A percentile compares a stretch with the other conserved stretches of the same genome.
These are phyloP conservation scores for Hypomyces rosellus DNA, from an alignment of 2,329 filamentous ascomycete genomes.

Conservation along the genomic window DNA sequence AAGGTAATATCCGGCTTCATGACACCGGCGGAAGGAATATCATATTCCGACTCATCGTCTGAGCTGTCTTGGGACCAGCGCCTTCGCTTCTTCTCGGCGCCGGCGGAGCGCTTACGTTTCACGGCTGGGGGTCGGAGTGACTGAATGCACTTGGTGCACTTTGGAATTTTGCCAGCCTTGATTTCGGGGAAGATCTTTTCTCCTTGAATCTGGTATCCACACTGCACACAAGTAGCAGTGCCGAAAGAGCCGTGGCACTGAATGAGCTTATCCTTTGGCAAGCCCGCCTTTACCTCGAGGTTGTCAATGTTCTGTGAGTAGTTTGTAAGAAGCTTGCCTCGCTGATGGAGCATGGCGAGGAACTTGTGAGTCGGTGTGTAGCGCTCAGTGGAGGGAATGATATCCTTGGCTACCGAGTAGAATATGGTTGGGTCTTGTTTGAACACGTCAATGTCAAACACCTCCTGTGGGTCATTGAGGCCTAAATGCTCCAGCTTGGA, in stretches of 20 bases:
- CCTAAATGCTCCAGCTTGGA: conserved; percentile 75
- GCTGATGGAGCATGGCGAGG: conserved; percentile 80
- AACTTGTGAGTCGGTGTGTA: conserved; percentile 93
- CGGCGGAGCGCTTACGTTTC: conserved; percentile 36
- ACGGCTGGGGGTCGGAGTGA: conserved; percentile 31
- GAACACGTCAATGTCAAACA: conserved; percentile 88
- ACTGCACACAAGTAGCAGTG: conserved; percentile 82
- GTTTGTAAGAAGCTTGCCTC: conserved; percentile 86
- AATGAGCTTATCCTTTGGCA: conserved; percentile 73
- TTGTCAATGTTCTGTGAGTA: conserved; percentile 99
- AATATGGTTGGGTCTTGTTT: conserved; percentile 82
- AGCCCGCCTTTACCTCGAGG: conserved; percentile 80
- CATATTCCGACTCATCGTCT: conserved; percentile 41
- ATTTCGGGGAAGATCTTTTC: conserved; percentile 76
- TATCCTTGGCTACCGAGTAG: conserved; percentile 86
- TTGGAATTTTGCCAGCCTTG: conserved; percentile 66
- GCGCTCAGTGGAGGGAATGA: conserved; percentile 71
- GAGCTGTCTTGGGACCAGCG: conserved; percentile 33
- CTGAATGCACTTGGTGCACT: conserved; percentile 65
- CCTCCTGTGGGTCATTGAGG: conserved; percentile 79
- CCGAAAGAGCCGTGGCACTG: conserved; percentile 97
- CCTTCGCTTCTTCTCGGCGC: conserved; percentile 35
- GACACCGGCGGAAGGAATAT: conserved; percentile 63
- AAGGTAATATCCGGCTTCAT: conserved; percentile 99
- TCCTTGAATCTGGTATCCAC: conserved; percentile 65